Evolutionary conservation across 306 rosid species (phyloP).

Genomic region (Chamaecrista fasciculata): DNA sequence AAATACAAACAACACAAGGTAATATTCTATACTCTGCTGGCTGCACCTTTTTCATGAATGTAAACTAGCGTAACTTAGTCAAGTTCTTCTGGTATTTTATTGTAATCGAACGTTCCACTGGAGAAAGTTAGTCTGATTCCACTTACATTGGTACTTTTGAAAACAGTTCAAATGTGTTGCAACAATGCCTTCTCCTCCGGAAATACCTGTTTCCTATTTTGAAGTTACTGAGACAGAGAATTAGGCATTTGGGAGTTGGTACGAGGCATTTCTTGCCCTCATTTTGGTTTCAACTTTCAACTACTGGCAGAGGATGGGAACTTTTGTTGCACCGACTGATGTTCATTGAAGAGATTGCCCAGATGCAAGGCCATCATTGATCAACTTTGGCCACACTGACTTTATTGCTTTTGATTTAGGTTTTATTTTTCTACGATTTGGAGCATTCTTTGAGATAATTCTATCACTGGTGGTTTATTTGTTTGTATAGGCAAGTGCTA

Average conservation of each 20-base stretch:
- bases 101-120: not conserved
- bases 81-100: not conserved
- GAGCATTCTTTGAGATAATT: constrained; percentile 23
- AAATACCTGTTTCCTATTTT: constrained; percentile 60
- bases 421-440: constrained; percentile 14
- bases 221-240: constrained; percentile 38
- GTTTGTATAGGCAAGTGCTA: constrained; percentile 30
- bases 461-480: not conserved
- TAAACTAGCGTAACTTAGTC: not conserved
- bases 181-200: constrained; percentile 73
- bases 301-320: not conserved
- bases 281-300: constrained; percentile 20
- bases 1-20: constrained; percentile 92
- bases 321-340: constrained; percentile 11
- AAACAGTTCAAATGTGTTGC: constrained; percentile 86
- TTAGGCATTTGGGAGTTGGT: constrained; percentile 23
- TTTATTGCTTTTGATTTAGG: constrained; percentile 26
- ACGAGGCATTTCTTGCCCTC: constrained; percentile 18
- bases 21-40: not conserved
- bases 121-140: constrained; percentile 25
- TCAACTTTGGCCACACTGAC: constrained; percentile 27
- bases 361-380: constrained; percentile 20
- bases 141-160: constrained; percentile 17
- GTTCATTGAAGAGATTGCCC: constrained; percentile 21
- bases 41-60: not conserved